phyloP scores from a whole-genome alignment of 2,329 filamentous ascomycete genomes.

The Beauveria sp. region DNA sequence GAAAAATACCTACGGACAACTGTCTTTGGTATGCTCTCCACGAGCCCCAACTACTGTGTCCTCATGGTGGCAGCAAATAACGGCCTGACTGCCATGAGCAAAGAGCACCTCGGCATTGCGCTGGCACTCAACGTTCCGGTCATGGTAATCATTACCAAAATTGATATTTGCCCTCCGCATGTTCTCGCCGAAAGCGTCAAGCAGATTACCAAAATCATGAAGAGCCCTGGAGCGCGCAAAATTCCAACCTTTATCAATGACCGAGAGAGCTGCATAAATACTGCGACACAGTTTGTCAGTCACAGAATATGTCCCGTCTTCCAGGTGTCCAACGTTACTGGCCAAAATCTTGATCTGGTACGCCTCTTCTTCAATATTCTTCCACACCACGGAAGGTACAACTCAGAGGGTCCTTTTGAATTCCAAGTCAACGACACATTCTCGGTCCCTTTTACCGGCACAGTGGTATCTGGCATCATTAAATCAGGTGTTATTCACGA shows the following conservation, averaged over 20 bases:
- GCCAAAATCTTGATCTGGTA: constrained; percentile 81
- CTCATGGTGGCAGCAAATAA: constrained; percentile 99
- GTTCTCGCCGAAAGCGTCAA: constrained; percentile 90
- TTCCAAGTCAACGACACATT: constrained; percentile 97
- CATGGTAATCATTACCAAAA: constrained; percentile 97
- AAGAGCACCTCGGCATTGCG: constrained; percentile 93
- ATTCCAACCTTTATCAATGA: constrained; percentile 94
- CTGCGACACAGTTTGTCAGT: constrained; percentile 90
- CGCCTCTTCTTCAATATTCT: constrained; percentile 91
- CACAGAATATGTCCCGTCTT: constrained; percentile 95
- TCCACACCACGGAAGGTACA: constrained; percentile 89
- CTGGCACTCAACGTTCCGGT: constrained; percentile 92
- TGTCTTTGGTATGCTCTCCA: constrained; percentile 88
- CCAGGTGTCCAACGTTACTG: constrained; percentile 96
- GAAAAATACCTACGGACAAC: constrained; percentile 93
- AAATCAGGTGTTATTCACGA: constrained; percentile 82
- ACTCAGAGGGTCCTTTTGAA: constrained; percentile 80
- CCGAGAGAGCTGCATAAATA: constrained; percentile 86
- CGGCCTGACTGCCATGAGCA: constrained; percentile 94
- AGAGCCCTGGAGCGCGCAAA: constrained; percentile 87
- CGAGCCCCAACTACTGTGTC: constrained; percentile 93
- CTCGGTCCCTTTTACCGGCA: constrained; percentile 94
- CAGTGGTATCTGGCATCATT: constrained; percentile 89
- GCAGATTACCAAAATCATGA: constrained; percentile 87
- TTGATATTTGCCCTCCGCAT: constrained; percentile 94